Evolutionary conservation across 768 basidiomycete genomes (phyloP), one percentile per base, ranked within the genome.

Genomic region (Psilocybe cyanescens): DNA sequence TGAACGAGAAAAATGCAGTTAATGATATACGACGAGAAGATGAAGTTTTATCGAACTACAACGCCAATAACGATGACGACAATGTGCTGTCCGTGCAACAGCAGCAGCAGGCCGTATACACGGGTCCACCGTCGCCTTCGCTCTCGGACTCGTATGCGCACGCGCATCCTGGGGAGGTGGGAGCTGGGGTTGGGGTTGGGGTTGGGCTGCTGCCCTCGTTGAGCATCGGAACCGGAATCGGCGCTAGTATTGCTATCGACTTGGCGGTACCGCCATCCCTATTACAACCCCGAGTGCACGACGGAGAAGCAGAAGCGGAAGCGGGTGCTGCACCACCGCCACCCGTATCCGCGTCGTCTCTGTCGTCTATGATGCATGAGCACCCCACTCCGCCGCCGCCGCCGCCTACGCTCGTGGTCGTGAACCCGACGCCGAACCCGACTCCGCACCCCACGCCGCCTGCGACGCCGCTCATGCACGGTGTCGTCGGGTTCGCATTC

Each of bases 401-500:
- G 61, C 62, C 74, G 57, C 67, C 83, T 33, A 88, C 87, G 29
- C 80, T 93, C 5, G 82, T 91, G 14, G 81, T 93, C 19, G 86
- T 92, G 8, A 86, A 89, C 65, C 89, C 91, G 16, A 92, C 91
- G 0, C 91, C 90, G 2, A 88, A 88, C 64, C 89, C 88, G 1
- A 88, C 88, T 0, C 88, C 88, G 0, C 88, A 90, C 71, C 91
- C 90, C 1, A 93, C 92, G 1, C 91, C 92, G 6, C 92, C 91
- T 2, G 82, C 86, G 1, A 90, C 90, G 1, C 91, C 89, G 8
- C 70, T 79, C 54, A 66, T 82, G n/a, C 46, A 58, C 37, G 58
- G 66, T 50, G 47, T 58, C 17, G 54, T 58, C 53, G 60, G 54
- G 51, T 61, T 53, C 49, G 60, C 37, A 39, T 39, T 14, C 37